Base-by-base conservation (phyloP, 2,329 filamentous ascomycete species). In the Colletotrichum sp. region DNA sequence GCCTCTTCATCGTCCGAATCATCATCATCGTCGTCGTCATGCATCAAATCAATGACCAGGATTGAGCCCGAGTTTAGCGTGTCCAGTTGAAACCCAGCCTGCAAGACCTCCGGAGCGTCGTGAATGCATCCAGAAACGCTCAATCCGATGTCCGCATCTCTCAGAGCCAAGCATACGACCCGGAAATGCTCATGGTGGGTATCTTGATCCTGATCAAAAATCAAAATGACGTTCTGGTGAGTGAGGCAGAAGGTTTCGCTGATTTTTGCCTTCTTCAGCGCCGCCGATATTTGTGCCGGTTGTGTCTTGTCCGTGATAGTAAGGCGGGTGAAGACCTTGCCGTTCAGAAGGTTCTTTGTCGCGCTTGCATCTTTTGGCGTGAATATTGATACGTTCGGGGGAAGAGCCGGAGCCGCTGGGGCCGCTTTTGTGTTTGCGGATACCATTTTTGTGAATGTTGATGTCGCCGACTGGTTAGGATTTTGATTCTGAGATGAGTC, bases 101-200 rank as follows among this genome's bases (percentile, higher is more conserved):
- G 69, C 36, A 79, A 26, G n/a, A 76, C 67, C 13, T 68, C 72
- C 2, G 57, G 6, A 4, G 77, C 62, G 6, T 80, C 79, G 21
- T 80, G 80, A 3, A 80, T 64, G 55, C 79, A 80, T 5, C 79
- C 79, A 1, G 79, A 73, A 12, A 80, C 78, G n/a, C 76, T 78
- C 6, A 80, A 75, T 6, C 78, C 76, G 59, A 80, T 77, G 18
- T 79, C 79, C 2, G 74, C 77, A 30, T 79, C 77, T 65, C 78
- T 79, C 21, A 80, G 70, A 34, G 79, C 79, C 18, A 80, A 59
- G 49, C 79, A 80, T 1, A 80, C 78, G 15, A 66, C 67, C 6
- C 79, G 74, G n/a, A 80, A 79, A 60, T 80, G 79, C 57, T 80
- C 78, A 24, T 80, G 79, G 18, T 80, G 79, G 18, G 57, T 24